Evolutionary conservation across 768 basidiomycete genomes (phyloP), one percentile per base, ranked within the genome.

Genomic region (Boletus rex-veris): DNA sequence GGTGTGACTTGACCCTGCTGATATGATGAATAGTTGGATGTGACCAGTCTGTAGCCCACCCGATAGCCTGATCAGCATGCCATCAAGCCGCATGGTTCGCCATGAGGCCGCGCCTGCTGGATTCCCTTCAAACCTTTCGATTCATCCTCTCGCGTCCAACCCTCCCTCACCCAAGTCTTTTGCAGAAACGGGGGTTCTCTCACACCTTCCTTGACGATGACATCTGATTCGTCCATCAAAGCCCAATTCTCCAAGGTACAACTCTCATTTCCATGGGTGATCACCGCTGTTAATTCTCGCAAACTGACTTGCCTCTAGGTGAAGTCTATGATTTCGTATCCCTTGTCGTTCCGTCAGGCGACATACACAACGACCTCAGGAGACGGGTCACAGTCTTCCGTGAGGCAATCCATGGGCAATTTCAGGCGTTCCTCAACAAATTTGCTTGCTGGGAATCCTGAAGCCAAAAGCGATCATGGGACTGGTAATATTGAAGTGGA

Each of bases 71-170:
- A 58, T 68, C 40, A 40, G 24, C 16, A 24, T 28, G 44, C 45
- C 36, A 51, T 21, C 21, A 43, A 10, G 26, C 57, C 53, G 60
- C 66, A 63, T 58, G 61, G 57, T 53, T 35, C 2, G 45, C 60
- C 65, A 66, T 55, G 65, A 66, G 64, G 66, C 65, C 50, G 43
- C 48, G 38, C 44, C 36, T 33, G 38, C 40, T 45, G 47, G 28
- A 54, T 45, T 37, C 46, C 14, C 36, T 56, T 33, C 37, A 19
- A 37, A 24, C 52, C 50, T 18, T 54, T 50, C 40, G 50, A 35
- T 44, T 19, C 43, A 43, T 26, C 54, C 43, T 16, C 37, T 16
- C 44, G 33, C 36, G 12, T 52, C 33, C 50, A 51, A 50, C 48
- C 54, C 39, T 40, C 51, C 53, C 49, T 33, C 50, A 30, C 46